Base-by-base conservation (phyloP, 345 rosid genomes). In the Melastoma malabathricum region DNA sequence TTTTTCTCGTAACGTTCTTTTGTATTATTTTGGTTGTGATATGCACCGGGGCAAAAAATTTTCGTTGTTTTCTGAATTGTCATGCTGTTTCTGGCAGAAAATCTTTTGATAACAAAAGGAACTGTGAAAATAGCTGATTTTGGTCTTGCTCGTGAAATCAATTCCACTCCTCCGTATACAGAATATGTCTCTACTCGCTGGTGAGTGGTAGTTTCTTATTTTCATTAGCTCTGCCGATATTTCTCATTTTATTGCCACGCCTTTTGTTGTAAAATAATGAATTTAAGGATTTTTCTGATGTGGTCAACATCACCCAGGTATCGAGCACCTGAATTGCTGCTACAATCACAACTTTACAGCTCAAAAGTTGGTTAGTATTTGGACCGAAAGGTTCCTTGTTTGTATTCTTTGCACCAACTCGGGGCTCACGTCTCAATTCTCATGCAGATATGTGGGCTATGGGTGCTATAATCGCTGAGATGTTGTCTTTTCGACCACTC, bases 391-490 rank as follows among this genome's bases (percentile, higher is more conserved):
- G 9, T 7, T 46, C 38, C 18, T 50, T 31, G 34, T n/a, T 1
- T 29, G 15, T 15, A 15, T 17, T 13, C 16, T 45, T 6, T 12
- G 6, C 47, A 2, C 47, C 31, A 29, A 34, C 41, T 38, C 20
- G 54, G 15, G 10, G 27, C 41, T 27, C 39, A 27, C 39, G 34
- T 50, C 17, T 50, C 25, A 41, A 27, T 50, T 6, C 34, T 50
- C 54, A 10, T 41, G 29, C 60, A 68, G 77, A 76, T 62, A 76
- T 76, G 73, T 72, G 81, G 81, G 72, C 81, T 25, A 67, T 76
- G 75, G 81, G 78, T 47, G 81, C 75, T 16, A 76, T 72, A 13
- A 67, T 76, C 75, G 73, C 78, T 13, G 81, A 76, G 57, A 47
- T 72, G 49, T 59, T 67, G 20, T 51, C 62, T 18, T 61, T 72